Evolutionary conservation across 2,329 filamentous ascomycete genomes (phyloP), one percentile per base, ranked within the genome.

Genomic region (Aspergillus sp.): DNA sequence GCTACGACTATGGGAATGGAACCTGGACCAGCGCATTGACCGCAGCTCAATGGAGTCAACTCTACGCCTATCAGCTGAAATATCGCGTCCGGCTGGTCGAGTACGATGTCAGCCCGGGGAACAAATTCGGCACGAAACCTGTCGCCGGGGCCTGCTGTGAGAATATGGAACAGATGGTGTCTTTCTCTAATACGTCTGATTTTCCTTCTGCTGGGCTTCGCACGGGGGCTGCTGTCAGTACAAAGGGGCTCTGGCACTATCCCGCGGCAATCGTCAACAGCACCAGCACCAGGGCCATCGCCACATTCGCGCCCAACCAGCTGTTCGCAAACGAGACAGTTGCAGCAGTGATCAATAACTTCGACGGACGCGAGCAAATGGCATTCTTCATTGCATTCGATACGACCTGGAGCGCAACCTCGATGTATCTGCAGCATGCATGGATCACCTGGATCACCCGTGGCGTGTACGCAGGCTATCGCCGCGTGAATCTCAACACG

Each of bases 381-480:
- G 85, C 81, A 3, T 88, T 84, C 77, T 88, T 88, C 75, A 81
- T 84, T 56, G 75, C 77, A 13, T 87, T 84, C 64, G 82, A 82
- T 49, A 79, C 82, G 6, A 76, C 77, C 49, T 85, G 82, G 83
- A 80, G 81, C 61, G 66, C 81, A 13, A 82, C 85, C 2, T 85
- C 83, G 67, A 86, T 81, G 71, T 86, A 82, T 68, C 72, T 87
- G 54, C 85, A 88, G 73, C 86, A 89, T 72, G 80, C 85, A 9
- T 87, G 84, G 81, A 87, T 89, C 62, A 82, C 82, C 66, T 89
- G 85, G 86, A 71, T 86, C 34, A 88, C 86, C 5, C 81, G 85
- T 63, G 86, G 86, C 41, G 72, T 88, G 8, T 69, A 85, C 63
- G 77, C 83, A 7, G 85, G 85, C 17, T 82, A 84, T 69, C 81